A percentile compares a stretch with the other conserved stretches of the same genome.
Evolutionary conservation across 306 rosid genomes (phyloP).

Genomic region (Quercus engelmannii): DNA sequence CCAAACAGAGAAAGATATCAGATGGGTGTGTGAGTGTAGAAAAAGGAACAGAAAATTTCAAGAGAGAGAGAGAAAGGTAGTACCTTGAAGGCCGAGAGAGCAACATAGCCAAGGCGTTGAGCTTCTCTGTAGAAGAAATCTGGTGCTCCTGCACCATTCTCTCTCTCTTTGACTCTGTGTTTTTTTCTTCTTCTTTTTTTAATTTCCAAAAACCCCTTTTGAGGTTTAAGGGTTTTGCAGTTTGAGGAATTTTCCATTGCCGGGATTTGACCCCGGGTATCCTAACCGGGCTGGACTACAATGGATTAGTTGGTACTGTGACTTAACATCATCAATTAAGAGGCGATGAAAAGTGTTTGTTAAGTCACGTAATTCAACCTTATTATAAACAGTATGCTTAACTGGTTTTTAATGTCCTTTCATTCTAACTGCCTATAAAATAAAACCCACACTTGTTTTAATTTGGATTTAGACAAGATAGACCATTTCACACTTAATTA

Average conservation of each 20-base stretch:
- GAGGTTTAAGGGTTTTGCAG: background rate
- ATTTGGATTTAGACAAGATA: no score
- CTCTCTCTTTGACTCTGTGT: background rate
- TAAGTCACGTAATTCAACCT: no score
- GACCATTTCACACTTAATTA: no score
- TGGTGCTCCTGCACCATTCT: constrained; percentile 70
- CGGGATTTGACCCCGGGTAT: constrained; percentile 20
- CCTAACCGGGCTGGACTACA: constrained; percentile 12
- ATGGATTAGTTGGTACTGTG: no score
- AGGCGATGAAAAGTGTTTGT: no score
- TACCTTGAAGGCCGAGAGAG: constrained; percentile 87
- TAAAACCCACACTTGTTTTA: no score
- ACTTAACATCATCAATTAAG: no score
- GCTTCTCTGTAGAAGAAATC: constrained; percentile 96
- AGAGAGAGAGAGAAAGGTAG: background rate
- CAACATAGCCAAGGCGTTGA: constrained; percentile 90
- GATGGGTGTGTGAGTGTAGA: background rate
- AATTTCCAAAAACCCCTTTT: background rate
- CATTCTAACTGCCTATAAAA: no score
- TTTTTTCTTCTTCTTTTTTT: background rate
- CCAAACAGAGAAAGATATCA: background rate
- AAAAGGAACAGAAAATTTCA: background rate
- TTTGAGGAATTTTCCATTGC: background rate
- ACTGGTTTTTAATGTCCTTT: background rate
- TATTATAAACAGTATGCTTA: no score